These are phyloP conservation scores for Colletotrichum somersetense DNA, from an alignment of 2,329 filamentous ascomycete genomes.

Conservation along the genomic window DNA sequence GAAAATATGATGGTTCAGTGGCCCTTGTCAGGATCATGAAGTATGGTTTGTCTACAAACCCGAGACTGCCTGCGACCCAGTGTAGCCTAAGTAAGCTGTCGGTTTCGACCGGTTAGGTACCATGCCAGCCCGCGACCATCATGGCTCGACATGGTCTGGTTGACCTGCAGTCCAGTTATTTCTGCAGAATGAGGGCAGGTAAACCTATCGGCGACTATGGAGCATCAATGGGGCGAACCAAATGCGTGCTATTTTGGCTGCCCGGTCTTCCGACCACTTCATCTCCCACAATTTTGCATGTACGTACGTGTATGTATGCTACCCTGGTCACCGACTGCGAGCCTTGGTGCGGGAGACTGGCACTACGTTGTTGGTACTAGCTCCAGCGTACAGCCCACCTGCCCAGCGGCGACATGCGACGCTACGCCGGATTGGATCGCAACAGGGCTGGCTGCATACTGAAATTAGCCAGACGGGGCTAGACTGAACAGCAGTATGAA, in stretches of 20 bases:
- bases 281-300: background rate
- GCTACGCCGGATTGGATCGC: background rate
- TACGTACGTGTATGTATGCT: background rate
- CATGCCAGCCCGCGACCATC: background rate
- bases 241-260: background rate
- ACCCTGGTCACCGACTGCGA: conserved; percentile 1
- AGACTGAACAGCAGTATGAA: background rate
- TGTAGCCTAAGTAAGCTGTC: background rate
- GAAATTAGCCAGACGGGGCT: background rate
- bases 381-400: background rate
- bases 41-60: too few relatives aligned
- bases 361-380: background rate
- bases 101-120: background rate
- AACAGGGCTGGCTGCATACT: conserved; percentile 4
- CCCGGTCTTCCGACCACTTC: background rate
- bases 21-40: background rate
- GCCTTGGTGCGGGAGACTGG: background rate
- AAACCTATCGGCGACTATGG: background rate
- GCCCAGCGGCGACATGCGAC: background rate
- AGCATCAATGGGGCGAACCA: background rate
- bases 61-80: background rate
- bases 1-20: background rate
- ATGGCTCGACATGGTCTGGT: background rate
- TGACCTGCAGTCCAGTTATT: background rate
- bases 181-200: background rate